Evolutionary conservation across 1,139 yeast genomes (phyloP), one percentile per base, ranked within the genome.

Genomic region (Barnettozyma hawaiiensis): DNA sequence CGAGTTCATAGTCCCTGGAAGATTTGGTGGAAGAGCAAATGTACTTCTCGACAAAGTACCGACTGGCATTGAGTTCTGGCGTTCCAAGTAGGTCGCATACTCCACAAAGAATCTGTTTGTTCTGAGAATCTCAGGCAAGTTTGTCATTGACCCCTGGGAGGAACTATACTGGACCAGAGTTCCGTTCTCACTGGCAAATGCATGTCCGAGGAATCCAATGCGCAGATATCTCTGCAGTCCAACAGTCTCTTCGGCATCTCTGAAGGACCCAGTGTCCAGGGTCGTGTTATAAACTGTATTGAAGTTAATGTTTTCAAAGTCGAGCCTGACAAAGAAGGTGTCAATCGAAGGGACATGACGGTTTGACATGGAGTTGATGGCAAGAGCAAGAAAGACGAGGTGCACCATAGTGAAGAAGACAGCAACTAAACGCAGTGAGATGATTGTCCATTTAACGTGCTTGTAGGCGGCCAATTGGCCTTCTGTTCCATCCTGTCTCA

Each of bases 131-230:
- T 27, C 24, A 3, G 31, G 24, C 12, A 35, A 23, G 32, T 35
- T 24, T 11, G 29, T 27, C 31, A 35, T 18, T 16, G 29, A 22
- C 19, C 39, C 39, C 16, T 22, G n/a, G 8, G 33, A 32, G 27
- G 24, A 21, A 26, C 32, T 37, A 9, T n/a, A 27, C 29, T 38
- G 29, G 12, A 19, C 37, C 11, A 14, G 14, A 5, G 20, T 31
- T 15, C 31, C 31, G 16, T 24, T 26, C 15, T 19, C 34, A 21
- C 14, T 22, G 19, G 15, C 39, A 27, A n/a, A 19, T 3, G 27
- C 39, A 36, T 28, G 27, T 6, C 39, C 39, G 15, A 36, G 31
- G 14, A 15, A 36, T 20, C 39, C 39, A 28, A 36, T 22, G 12
- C 34, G 31, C 16, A 28, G n/a, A 20, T 28, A 36, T 29, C 39